Base-by-base conservation (phyloP, 1,284 basidiomycete species). In the Athelia sp. region DNA sequence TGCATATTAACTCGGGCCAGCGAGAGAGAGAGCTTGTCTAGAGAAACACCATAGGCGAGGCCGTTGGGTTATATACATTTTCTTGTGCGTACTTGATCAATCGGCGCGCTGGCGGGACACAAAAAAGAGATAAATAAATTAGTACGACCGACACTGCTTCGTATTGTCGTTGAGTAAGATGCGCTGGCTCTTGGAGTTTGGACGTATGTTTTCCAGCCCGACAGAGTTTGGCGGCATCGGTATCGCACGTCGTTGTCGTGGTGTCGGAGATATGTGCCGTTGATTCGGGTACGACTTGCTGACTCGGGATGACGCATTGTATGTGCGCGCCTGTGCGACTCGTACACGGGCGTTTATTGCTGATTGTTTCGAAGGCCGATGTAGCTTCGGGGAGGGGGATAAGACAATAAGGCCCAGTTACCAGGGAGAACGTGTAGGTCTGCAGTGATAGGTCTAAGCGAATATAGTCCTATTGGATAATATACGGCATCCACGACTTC, bases 191-290 rank as follows among this genome's bases (percentile, higher is more conserved):
- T 40, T 40, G 36, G 36, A 40, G 36, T 6, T 40, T 40, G n/a
- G 36, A 40, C 19, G 19, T 21, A 17, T 17, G 36, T 21, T 40
- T 8, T 40, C 19, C 36, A 40, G 32, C 36, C 19, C 36, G 19
- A 40, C 26, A 29, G 26, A 29, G 26, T 29, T 29, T 29, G 26
- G 26, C 26, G 26, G 26, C 26, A 29, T 29, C 26, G 26, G 26
- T 13, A 29, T 13, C 36, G 36, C 15, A 40, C 36, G 36, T 17
- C 36, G 36, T 40, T 52, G 56, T 50, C 52, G 56, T 56, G 58
- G 58, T 45, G 34, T 58, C 52, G 62, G 75, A 73, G 75, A 76
- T 75, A 75, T 68, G 71, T 67, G 57, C 71, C 72, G 62, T 56
- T 63, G 49, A 54, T 52, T 60, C 62, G 74, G 74, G 63, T 58